These are phyloP conservation scores for Erysimum cheiri DNA, from an alignment of 441 rosid species.

Conservation along the genomic window DNA sequence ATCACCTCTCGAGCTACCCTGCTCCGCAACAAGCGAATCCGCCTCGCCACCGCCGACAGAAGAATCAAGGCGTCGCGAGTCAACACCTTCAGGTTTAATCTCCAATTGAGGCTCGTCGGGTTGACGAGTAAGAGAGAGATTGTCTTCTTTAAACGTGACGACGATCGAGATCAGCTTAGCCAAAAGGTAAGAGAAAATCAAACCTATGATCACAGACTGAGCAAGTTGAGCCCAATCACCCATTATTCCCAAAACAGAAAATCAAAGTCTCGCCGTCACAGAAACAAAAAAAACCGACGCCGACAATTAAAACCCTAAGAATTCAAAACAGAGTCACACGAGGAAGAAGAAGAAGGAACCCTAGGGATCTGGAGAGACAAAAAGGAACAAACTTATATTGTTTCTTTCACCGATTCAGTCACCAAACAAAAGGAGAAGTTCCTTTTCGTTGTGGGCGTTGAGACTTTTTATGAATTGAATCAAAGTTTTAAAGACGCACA, in stretches of 20 bases:
- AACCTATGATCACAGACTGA: constrained; percentile 78
- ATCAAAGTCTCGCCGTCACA: neutral
- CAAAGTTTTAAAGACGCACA: constrained; percentile 27
- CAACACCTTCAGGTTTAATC: constrained; percentile 30
- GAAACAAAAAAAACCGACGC: neutral
- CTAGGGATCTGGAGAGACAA: constrained; percentile 42
- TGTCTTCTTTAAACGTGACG: constrained; percentile 83
- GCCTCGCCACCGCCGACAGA: constrained; percentile 44
- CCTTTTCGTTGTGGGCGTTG: constrained; percentile 25
- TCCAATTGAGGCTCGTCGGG: constrained; percentile 24
- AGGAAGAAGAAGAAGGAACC: constrained; percentile 26
- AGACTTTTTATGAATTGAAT: constrained; percentile 27
- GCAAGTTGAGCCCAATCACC: constrained; percentile 80
- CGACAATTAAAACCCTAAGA: constrained; percentile 7
- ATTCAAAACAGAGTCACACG: constrained; percentile 22
- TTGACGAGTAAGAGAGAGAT: constrained; percentile 63
- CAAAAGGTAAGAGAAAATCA: constrained; percentile 81
- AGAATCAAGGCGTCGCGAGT: constrained; percentile 33
- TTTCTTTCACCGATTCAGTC: constrained; percentile 9
- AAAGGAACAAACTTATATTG: constrained; percentile 21
- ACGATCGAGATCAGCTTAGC: constrained; percentile 91
- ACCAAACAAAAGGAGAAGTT: constrained; percentile 5
- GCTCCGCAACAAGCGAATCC: constrained; percentile 72
- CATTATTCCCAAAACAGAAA: constrained; percentile 41
- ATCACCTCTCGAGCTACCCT: constrained; percentile 73